Percentiles rank a stretch among this genome's conserved stretches.
Conservation (phyloP, 345 rosid genomes). For the Populus tremula region DNA sequence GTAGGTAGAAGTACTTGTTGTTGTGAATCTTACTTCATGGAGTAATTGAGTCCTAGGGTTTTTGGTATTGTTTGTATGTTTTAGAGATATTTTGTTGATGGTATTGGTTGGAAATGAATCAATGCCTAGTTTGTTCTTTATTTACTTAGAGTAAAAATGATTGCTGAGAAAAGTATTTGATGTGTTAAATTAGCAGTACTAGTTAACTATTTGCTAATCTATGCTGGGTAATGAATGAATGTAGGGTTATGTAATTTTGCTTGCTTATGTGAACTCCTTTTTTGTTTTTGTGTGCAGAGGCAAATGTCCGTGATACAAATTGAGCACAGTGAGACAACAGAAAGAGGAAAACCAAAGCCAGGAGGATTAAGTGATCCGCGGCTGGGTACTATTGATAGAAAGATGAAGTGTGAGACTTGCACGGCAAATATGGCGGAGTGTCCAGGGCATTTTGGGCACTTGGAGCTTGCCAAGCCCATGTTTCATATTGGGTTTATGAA, state of each 20-base stretch:
- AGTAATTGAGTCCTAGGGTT: no score
- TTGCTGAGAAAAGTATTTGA: no score
- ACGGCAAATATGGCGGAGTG: conserved; percentile 95
- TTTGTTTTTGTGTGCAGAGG: conserved; percentile 52
- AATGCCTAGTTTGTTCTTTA: no score
- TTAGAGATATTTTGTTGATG: no score
- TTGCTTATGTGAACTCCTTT: background rate
- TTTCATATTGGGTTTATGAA: conserved; percentile 89
- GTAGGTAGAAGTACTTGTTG: no score
- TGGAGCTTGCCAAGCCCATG: conserved; percentile 98
- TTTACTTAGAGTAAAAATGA: no score
- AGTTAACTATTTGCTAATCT: no score
- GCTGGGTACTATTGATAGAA: conserved; percentile 88
- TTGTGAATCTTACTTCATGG: no score
- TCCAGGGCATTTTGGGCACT: conserved; percentile 92
- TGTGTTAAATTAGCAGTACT: no score
- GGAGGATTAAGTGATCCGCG: conserved; percentile 83
- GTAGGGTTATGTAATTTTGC: background rate
- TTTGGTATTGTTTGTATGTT: no score
- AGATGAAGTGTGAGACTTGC: conserved; percentile 89
- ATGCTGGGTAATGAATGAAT: no score
- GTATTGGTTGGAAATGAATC: no score
- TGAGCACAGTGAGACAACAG: conserved; percentile 84
- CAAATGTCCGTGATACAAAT: conserved; percentile 93
- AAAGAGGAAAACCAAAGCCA: conserved; percentile 83